A percentile compares a stretch with the other conserved stretches of the same genome.
phyloP scores from a whole-genome alignment of 2,329 filamentous ascomycete species.

The Didymellaceae sp. region DNA sequence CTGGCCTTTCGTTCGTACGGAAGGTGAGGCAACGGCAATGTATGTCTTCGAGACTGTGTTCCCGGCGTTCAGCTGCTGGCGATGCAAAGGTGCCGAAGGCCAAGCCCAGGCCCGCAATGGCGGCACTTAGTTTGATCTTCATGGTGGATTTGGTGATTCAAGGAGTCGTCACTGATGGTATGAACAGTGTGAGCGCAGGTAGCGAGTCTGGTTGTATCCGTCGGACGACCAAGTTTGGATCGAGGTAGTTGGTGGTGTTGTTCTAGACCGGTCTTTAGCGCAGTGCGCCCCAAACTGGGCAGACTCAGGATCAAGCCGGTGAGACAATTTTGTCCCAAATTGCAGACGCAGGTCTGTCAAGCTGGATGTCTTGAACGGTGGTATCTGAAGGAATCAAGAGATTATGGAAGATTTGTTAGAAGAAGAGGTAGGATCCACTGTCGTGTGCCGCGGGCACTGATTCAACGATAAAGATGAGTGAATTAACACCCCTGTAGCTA shows the following conservation, averaged over 20 bases:
- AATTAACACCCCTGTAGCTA: constrained; percentile 8
- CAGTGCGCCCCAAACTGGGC: constrained; percentile 5
- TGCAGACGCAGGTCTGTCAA: not conserved
- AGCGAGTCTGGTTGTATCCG: not conserved
- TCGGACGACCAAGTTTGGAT: not conserved
- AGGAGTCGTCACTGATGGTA: not conserved
- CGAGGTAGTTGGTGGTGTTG: constrained; percentile 5
- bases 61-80: constrained; percentile 18
- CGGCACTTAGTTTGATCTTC: not conserved
- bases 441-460: not conserved
- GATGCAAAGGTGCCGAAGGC: constrained; percentile 12
- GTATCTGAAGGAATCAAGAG: not conserved
- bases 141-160: not conserved
- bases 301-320: not conserved
- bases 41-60: constrained; percentile 24
- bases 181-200: not conserved
- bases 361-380: not conserved
- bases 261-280: constrained; percentile 16
- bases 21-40: constrained; percentile 38
- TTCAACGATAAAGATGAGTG: constrained; percentile 2
- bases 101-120: not conserved
- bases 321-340: constrained; percentile 4
- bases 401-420: not conserved
- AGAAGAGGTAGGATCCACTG: not conserved
- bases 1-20: constrained; percentile 25